Percentiles rank a stretch among this genome's conserved stretches.
These are phyloP conservation scores for Backusella parvicylindrica DNA, from an alignment of 192 early-diverging fungal species.

Conservation along the genomic window DNA sequence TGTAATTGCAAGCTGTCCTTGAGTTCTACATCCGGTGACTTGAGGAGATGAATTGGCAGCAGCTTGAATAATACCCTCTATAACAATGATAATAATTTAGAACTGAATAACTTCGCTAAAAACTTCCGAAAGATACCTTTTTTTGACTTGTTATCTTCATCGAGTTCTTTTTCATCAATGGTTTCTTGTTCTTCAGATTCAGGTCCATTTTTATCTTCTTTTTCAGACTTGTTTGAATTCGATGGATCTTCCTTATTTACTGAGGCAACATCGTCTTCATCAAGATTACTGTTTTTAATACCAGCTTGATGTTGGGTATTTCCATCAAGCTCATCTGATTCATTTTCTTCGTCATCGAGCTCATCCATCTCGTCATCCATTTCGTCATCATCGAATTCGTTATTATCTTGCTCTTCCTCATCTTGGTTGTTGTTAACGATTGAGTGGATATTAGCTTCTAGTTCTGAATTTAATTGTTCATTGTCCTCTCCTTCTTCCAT, in stretches of 20 bases:
- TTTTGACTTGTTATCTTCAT: not conserved
- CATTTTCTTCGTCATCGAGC: not conserved
- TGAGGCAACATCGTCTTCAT: not conserved
- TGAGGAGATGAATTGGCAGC: slow-evolving; percentile 5
- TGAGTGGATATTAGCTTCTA: not conserved
- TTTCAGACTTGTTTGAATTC: not conserved
- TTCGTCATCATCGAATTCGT: not conserved
- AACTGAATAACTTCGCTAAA: not conserved
- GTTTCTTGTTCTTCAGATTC: not conserved
- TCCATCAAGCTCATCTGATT: not conserved
- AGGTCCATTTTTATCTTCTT: not conserved
- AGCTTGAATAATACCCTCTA: not conserved
- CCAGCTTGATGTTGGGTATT: not conserved
- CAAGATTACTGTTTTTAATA: not conserved
- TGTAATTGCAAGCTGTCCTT: slow-evolving; percentile 36
- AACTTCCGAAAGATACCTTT: not conserved
- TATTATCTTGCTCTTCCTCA: not conserved
- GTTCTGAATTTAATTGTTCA: not conserved
- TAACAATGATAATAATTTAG: not conserved
- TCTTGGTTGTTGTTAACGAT: not conserved
- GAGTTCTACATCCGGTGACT: slow-evolving; percentile 30
- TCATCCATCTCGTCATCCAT: not conserved
- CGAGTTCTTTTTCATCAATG: not conserved
- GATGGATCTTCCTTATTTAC: not conserved
- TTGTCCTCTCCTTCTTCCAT: not conserved